Percentiles rank a stretch among this genome's conserved stretches.
Evolutionary conservation across 352 stramenopile genomes (phyloP).

Genomic region (Phytophthora ohioensis): DNA sequence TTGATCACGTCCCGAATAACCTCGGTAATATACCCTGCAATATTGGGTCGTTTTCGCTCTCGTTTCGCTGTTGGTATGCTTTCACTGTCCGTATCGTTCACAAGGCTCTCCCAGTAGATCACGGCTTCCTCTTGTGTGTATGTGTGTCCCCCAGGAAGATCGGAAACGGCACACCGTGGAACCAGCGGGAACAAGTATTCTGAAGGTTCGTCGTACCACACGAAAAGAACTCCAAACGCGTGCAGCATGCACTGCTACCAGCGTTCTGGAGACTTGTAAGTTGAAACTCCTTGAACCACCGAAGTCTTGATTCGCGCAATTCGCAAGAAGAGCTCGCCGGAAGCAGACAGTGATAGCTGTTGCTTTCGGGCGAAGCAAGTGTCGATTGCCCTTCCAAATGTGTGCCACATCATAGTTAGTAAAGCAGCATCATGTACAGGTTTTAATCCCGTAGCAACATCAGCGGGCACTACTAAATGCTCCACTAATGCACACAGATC

Average conservation of each 20-base stretch:
- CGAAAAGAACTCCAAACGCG: slow-evolving; percentile 8
- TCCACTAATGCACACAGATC: slow-evolving; percentile 26
- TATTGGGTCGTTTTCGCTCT: slow-evolving; percentile 7
- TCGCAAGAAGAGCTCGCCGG: no score
- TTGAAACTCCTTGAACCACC: no score
- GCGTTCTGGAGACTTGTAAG: no score
- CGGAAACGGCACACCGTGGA: background rate
- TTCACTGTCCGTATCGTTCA: background rate
- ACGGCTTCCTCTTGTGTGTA: background rate
- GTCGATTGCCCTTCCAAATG: slow-evolving; percentile 11
- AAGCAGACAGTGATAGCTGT: no score
- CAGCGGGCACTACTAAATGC: slow-evolving; percentile 15
- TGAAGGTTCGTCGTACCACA: slow-evolving; percentile 10
- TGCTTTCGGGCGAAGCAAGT: no score
- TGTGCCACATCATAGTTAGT: background rate
- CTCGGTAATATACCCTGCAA: slow-evolving; percentile 19
- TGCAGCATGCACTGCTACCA: slow-evolving; percentile 1
- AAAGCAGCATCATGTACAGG: background rate
- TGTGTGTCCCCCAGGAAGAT: slow-evolving; percentile 4
- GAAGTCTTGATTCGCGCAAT: no score
- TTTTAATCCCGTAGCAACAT: slow-evolving; percentile 15
- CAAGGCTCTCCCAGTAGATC: slow-evolving; percentile 1
- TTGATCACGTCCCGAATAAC: background rate
- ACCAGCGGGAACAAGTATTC: slow-evolving; percentile 7
- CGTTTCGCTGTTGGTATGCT: background rate